Evolutionary conservation across 306 rosid species (phyloP).

Genomic region (Aeschynomene evenia): DNA sequence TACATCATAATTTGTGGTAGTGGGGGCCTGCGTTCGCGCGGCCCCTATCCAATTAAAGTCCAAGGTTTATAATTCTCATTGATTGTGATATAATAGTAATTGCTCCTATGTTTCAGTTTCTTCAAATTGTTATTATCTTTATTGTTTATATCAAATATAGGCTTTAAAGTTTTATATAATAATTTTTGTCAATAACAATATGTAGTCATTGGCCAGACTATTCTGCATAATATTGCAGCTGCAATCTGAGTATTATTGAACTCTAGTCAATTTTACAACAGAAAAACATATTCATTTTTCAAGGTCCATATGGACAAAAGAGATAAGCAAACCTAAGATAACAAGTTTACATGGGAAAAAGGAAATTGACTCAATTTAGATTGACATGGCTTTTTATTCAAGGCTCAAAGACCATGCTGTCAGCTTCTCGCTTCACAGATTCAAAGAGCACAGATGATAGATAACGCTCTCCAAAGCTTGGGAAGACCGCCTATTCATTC

Average conservation of each 20-base stretch:
- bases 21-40: slow-evolving; percentile 57
- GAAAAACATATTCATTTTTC: background rate
- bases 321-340: slow-evolving; percentile 17
- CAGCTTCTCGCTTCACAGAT: slow-evolving; percentile 63
- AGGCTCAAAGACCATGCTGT: slow-evolving; percentile 57
- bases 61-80: background rate
- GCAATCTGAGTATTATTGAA: background rate
- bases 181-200: too few species aligned
- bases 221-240: background rate
- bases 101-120: too few species aligned
- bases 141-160: too few species aligned
- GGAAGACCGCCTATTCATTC: slow-evolving; percentile 58
- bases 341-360: background rate
- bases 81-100: too few species aligned
- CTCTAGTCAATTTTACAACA: background rate
- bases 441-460: slow-evolving; percentile 74
- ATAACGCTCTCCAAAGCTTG: slow-evolving; percentile 91
- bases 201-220: too few species aligned
- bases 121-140: too few species aligned
- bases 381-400: slow-evolving; percentile 1
- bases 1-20: slow-evolving; percentile 57
- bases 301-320: slow-evolving; percentile 6
- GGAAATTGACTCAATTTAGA: background rate
- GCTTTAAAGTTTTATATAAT: too few species aligned
- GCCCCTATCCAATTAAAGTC: background rate